A percentile compares a stretch with the other conserved stretches of the same genome.
Evolutionary conservation across 345 rosid species (phyloP).

Genomic region (Melastoma malabathricum): DNA sequence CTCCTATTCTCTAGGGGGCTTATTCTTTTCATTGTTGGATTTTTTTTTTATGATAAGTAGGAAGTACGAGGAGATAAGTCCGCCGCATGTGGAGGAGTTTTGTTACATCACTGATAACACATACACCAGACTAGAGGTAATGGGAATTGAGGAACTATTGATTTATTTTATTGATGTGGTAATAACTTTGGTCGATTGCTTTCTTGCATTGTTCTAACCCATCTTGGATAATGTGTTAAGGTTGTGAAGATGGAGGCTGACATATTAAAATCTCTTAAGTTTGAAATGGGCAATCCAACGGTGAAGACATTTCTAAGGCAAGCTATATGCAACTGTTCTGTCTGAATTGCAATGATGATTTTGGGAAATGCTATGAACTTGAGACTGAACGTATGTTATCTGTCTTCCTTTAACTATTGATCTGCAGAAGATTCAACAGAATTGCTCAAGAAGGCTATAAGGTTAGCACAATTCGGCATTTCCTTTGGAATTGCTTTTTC

Average conservation of each 20-base stretch:
- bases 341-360: no score
- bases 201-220: no score
- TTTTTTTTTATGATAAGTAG: constrained; percentile 18
- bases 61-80: constrained; percentile 59
- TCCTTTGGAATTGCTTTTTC: background rate
- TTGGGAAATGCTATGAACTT: background rate
- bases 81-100: constrained; percentile 58
- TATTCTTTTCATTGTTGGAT: constrained; percentile 4
- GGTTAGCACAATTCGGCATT: constrained; percentile 13
- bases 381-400: background rate
- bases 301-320: constrained; percentile 43
- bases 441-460: constrained; percentile 28
- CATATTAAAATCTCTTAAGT: constrained; percentile 34
- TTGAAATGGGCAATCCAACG: constrained; percentile 56
- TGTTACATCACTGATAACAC: constrained; percentile 64
- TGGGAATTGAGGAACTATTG: no score
- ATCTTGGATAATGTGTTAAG: constrained; percentile 12
- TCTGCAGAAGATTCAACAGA: constrained; percentile 29
- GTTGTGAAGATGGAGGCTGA: constrained; percentile 50
- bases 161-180: no score
- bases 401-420: constrained; percentile 3
- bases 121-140: constrained; percentile 43
- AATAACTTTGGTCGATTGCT: no score
- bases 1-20: background rate
- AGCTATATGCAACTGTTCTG: background rate